These are phyloP conservation scores for Metschnikowia santaceciliae DNA, from an alignment of 805 yeast species.

Conservation along the genomic window DNA sequence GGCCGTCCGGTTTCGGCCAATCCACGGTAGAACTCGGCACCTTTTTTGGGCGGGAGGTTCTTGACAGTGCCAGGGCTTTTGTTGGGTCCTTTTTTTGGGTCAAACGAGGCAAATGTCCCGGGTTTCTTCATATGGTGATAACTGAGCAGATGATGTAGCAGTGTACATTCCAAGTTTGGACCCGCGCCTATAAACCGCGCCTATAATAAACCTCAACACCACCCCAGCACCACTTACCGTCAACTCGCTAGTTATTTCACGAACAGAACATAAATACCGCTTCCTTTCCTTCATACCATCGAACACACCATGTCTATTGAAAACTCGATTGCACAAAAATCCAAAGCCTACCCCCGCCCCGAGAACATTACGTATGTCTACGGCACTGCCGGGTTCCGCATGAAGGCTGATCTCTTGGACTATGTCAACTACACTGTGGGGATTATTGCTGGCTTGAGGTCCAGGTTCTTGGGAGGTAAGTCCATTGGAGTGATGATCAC, in stretches of 20 bases:
- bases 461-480: slow-evolving; percentile 62
- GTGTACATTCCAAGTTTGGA: not conserved
- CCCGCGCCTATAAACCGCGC: slow-evolving; percentile 1
- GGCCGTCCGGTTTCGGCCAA: slow-evolving; percentile 38
- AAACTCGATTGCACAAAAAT: slow-evolving; percentile 6
- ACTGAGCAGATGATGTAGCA: not conserved
- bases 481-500: slow-evolving; percentile 95
- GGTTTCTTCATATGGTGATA: slow-evolving; percentile 9
- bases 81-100: slow-evolving; percentile 1
- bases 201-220: not conserved
- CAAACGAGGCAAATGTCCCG: slow-evolving; percentile 9
- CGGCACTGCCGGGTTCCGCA: slow-evolving; percentile 98
- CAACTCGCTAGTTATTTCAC: not conserved
- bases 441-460: slow-evolving; percentile 74
- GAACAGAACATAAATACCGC: not conserved
- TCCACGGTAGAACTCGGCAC: slow-evolving; percentile 31
- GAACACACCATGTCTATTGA: slow-evolving; percentile 6
- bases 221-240: not conserved
- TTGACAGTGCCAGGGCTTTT: not conserved
- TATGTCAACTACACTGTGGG: slow-evolving; percentile 83
- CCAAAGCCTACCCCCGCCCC: slow-evolving; percentile 42
- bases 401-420: slow-evolving; percentile 63
- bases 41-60: slow-evolving; percentile 15
- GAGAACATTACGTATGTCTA: slow-evolving; percentile 47
- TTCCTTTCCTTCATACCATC: not conserved